Evolutionary conservation across 139 green algal species (phyloP).

Genomic region (Closterium sp.): DNA sequence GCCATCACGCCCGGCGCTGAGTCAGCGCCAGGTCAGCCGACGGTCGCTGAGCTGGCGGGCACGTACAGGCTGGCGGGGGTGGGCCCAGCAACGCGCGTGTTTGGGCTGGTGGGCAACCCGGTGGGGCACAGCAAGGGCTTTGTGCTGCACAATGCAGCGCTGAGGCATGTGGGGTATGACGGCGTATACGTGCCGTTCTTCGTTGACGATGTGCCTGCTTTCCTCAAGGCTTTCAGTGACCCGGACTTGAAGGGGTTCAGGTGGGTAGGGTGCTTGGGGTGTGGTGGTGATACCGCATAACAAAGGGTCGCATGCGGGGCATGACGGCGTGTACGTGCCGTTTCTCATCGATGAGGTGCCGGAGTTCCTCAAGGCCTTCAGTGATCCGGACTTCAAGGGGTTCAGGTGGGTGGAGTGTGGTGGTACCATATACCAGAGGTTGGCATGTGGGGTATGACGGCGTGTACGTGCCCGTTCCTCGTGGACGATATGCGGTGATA

Average conservation of each 20-base stretch:
- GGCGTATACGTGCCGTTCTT: constrained; percentile 93
- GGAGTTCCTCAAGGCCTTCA: constrained; percentile 75
- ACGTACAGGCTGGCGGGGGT: constrained; percentile 62
- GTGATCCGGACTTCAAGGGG: constrained; percentile 64
- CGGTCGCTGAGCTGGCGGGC: constrained; percentile 54
- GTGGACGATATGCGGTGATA: constrained; percentile 89
- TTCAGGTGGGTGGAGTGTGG: constrained; percentile 42
- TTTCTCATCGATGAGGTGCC: constrained; percentile 89
- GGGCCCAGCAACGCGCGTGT: constrained; percentile 59
- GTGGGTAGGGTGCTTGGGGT: constrained; percentile 13
- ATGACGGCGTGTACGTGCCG: constrained; percentile 91
- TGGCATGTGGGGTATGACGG: constrained; percentile 67
- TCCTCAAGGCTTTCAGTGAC: constrained; percentile 71
- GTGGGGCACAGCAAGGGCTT: constrained; percentile 71
- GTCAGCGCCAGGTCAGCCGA: constrained; percentile 76
- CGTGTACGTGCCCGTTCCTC: constrained; percentile 93
- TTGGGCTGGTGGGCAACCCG: constrained; percentile 72
- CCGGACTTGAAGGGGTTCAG: constrained; percentile 68
- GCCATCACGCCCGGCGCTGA: constrained; percentile 67
- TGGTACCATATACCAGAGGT: too few relatives aligned
- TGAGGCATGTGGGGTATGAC: constrained; percentile 65
- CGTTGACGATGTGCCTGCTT: constrained; percentile 80
- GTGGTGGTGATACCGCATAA: too few relatives aligned
- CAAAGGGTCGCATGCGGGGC: constrained; percentile 57
- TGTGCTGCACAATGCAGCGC: constrained; percentile 58